Conservation (phyloP, 1,284 basidiomycete species). For the Melampsora occidentalis region DNA sequence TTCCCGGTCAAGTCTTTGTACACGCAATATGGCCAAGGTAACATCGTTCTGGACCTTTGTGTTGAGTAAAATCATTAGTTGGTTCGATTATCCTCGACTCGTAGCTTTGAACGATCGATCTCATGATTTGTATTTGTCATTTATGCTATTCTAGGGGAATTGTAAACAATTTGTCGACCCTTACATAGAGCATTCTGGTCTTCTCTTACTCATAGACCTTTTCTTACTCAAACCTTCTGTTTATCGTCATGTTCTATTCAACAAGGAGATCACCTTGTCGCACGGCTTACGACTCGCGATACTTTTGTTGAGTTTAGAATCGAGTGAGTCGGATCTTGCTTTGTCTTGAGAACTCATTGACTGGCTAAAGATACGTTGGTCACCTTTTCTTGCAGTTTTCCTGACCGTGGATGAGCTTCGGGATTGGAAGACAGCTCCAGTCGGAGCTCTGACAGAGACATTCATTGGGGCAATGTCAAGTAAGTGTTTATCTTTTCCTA, state of each 20-base stretch:
- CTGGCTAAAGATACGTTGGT: background rate
- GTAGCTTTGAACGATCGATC: background rate
- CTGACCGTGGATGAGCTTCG: too few relatives aligned
- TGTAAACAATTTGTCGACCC: conserved; percentile 31
- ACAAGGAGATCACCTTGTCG: conserved; percentile 3
- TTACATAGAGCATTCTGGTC: conserved; percentile 36
- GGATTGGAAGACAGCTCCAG: too few relatives aligned
- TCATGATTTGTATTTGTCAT: background rate
- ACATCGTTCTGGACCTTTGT: conserved; percentile 33
- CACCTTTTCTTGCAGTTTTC: background rate
- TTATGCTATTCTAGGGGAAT: conserved; percentile 2
- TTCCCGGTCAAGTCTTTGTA: conserved; percentile 12
- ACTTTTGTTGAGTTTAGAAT: conserved; percentile 17
- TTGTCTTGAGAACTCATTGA: background rate
- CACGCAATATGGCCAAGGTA: conserved; percentile 35
- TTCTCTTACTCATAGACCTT: conserved; percentile 22
- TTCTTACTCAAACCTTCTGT: conserved; percentile 35
- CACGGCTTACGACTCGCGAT: background rate
- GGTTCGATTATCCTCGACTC: background rate
- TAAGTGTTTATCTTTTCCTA: background rate
- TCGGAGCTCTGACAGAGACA: background rate
- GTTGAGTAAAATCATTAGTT: conserved; percentile 9
- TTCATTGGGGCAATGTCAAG: background rate
- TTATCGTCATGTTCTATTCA: conserved; percentile 31
- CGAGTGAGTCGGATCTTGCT: conserved; percentile 3